Base-by-base conservation (phyloP, 805 yeast species). In the Priceomyces medius region DNA sequence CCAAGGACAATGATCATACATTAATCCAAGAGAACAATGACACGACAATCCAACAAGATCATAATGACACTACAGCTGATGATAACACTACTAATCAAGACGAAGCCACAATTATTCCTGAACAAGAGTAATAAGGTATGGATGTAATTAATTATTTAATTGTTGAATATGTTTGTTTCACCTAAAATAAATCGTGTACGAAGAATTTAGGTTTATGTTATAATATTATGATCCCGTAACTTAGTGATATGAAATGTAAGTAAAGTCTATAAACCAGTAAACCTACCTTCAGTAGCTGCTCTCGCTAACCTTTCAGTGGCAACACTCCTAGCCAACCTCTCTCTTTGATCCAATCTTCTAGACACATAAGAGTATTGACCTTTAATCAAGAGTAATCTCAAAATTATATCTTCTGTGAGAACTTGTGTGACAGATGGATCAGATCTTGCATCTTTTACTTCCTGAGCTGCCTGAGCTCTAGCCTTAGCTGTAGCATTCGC, bases 361-460 rank as follows among this genome's bases (percentile, higher is more conserved):
- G 76, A 69, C 3, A 87, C 88, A 56, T 71, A 83, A 1, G 71
- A 71, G 31, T 68, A 64, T 38, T 83, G 83, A 17, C 80, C 86
- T 44, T 81, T 78, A 28, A 89, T 71, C 19, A 89, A 63, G 40
- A 91, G 58, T 12, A 88, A 71, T 37, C 97, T 73, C 45, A 91
- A 62, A 5, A 90, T 71, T 9, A 88, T 73, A 50, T 88, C 88
- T 50, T 86, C 90, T 4, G 77, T 74, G 3, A 58, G 51, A 2
- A 66, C 59, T 38, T 69, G 72, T 0, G 71, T 67, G n/a, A 65
- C 56, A 4, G 64, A 54, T 59, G 70, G 70, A 42, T 73, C 73
- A 7, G 77, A 72, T 45, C 56, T 56, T 1, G 67, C 68, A 31
- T 58, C 58, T 13, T 70, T 63, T 1, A 74, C 79, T 21, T 69